Evolutionary conservation across 1,284 basidiomycete genomes (phyloP).

Genomic region (Earliella scabrosa): DNA sequence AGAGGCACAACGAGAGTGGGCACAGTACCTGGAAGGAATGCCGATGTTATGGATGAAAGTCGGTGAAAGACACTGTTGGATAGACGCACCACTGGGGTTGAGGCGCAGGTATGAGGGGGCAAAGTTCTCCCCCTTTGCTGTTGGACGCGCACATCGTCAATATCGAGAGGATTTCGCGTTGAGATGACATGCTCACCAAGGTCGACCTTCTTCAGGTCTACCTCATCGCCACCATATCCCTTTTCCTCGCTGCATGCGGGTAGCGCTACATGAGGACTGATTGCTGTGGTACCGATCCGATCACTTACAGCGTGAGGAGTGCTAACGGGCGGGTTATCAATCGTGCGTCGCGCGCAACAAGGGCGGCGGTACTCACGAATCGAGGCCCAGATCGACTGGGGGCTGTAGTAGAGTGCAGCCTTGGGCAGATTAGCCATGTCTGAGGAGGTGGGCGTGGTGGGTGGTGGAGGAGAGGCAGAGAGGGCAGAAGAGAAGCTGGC

Average conservation of each 20-base stretch:
- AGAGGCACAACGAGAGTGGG: constrained; percentile 86
- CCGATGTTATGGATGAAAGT: not conserved
- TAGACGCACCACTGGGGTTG: constrained; percentile 68
- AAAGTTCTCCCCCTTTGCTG: constrained; percentile 73
- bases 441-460: too few relatives aligned
- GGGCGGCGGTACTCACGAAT: constrained; percentile 49
- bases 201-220: constrained; percentile 66
- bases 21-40: constrained; percentile 61
- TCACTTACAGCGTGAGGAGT: constrained; percentile 52
- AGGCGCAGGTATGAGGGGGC: constrained; percentile 71
- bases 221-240: constrained; percentile 71
- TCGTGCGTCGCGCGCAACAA: constrained; percentile 1
- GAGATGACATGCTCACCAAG: constrained; percentile 45
- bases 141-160: constrained; percentile 5
- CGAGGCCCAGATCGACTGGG: constrained; percentile 62
- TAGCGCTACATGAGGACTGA: constrained; percentile 10
- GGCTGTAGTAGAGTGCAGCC: constrained; percentile 48
- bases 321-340: constrained; percentile 34
- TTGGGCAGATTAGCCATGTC: constrained; percentile 35
- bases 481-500: not conserved
- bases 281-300: constrained; percentile 1
- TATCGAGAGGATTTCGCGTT: not conserved
- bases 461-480: not conserved
- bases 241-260: constrained; percentile 64
- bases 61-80: not conserved